Percentiles rank a stretch among this genome's conserved stretches.
Evolutionary conservation across 306 rosid species (phyloP).

Genomic region (Prunus salicina): DNA sequence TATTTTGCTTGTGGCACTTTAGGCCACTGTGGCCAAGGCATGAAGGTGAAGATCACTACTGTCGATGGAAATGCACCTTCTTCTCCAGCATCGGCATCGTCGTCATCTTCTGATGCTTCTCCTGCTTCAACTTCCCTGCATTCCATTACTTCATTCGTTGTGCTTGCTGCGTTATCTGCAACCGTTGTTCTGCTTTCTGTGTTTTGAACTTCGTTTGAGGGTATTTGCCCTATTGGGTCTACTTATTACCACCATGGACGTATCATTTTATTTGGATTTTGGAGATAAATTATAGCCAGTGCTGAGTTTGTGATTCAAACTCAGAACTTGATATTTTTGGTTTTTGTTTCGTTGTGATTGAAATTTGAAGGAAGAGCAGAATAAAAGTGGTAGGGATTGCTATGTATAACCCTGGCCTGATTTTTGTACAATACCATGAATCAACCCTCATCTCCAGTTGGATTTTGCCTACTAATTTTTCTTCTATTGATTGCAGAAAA

Average conservation of each 20-base stretch:
- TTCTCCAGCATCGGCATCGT: conserved; percentile 25
- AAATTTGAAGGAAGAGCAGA: neutral
- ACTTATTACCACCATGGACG: no score
- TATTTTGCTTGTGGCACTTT: conserved; percentile 78
- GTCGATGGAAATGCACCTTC: conserved; percentile 45
- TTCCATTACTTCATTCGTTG: conserved; percentile 15
- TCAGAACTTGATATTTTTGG: neutral
- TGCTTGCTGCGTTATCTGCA: conserved; percentile 25
- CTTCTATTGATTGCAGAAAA: no score
- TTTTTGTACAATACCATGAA: neutral
- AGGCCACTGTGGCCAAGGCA: conserved; percentile 80
- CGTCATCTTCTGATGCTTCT: conserved; percentile 24
- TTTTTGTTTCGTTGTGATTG: neutral
- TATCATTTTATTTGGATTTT: neutral
- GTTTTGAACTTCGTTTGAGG: conserved; percentile 15
- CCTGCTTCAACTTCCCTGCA: conserved; percentile 9
- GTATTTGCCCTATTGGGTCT: no score
- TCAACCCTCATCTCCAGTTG: no score
- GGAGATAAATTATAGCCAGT: neutral
- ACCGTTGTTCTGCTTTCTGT: conserved; percentile 11
- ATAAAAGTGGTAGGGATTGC: conserved; percentile 1
- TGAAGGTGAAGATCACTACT: conserved; percentile 65
- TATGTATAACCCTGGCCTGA: neutral
- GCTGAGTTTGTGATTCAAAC: neutral
- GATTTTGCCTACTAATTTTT: no score